phyloP scores from a whole-genome alignment of 352 stramenopile species.

The Phytophthora pseudosyringae region DNA sequence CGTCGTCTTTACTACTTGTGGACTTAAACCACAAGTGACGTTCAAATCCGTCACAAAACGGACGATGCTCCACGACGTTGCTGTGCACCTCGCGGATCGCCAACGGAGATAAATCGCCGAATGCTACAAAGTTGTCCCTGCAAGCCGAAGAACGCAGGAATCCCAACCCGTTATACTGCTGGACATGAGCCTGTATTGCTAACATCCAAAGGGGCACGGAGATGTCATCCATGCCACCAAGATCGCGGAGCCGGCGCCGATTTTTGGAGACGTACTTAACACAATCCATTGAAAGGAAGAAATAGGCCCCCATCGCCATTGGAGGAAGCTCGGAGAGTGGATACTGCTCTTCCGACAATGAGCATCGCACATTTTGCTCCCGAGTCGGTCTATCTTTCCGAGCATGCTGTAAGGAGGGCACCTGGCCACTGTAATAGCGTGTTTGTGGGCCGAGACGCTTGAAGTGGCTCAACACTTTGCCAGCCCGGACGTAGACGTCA shows the following conservation, averaged over 20 bases:
- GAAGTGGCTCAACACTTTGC: slow-evolving; percentile 20
- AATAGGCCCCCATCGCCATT: slow-evolving; percentile 52
- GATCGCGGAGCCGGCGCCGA: slow-evolving; percentile 10
- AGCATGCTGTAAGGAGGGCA: no score
- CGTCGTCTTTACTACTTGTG: no score
- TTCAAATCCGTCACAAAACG: slow-evolving; percentile 36
- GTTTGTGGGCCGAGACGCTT: not conserved
- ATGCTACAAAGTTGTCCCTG: slow-evolving; percentile 34
- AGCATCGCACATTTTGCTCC: no score
- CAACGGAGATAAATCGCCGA: slow-evolving; percentile 45
- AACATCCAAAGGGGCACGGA: slow-evolving; percentile 54
- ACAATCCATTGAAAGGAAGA: slow-evolving; percentile 57
- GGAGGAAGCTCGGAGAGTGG: slow-evolving; percentile 39
- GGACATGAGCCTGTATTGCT: slow-evolving; percentile 10
- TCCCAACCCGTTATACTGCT: slow-evolving; percentile 23
- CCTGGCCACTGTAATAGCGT: no score
- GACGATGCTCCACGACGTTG: slow-evolving; percentile 20
- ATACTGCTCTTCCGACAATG: slow-evolving; percentile 25
- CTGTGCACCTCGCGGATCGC: slow-evolving; percentile 48
- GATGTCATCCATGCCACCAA: slow-evolving; percentile 50
- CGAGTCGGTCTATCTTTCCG: no score
- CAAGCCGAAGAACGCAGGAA: slow-evolving; percentile 40
- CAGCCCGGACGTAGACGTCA: slow-evolving; percentile 57
- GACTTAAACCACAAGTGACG: no score
- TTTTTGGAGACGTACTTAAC: slow-evolving; percentile 48